phyloP scores from a whole-genome alignment of 495 filamentous ascomycete genomes.

The Lepraria neglecta region DNA sequence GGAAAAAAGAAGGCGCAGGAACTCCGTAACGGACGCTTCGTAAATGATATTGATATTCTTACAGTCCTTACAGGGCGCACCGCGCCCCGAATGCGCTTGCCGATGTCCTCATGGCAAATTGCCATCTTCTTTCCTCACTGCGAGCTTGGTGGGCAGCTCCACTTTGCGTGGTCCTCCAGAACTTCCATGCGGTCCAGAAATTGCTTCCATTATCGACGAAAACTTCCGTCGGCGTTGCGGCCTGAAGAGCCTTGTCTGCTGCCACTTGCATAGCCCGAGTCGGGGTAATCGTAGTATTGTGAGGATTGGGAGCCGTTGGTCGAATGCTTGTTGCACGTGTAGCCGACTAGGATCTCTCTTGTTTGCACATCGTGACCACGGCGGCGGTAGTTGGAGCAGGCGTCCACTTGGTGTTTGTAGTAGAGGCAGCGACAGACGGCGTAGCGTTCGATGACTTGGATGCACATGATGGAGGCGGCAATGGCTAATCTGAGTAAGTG shows the following conservation, averaged over 20 bases:
- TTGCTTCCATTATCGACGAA: slow-evolving; percentile 26
- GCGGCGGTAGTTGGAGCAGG: slow-evolving; percentile 63
- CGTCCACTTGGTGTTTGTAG: slow-evolving; percentile 70
- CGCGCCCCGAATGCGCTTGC: slow-evolving; percentile 23
- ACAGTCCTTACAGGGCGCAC: slow-evolving; percentile 20
- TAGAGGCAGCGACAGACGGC: slow-evolving; percentile 77
- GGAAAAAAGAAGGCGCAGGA: slow-evolving; percentile 11
- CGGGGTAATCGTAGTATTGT: slow-evolving; percentile 34
- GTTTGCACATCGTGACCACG: slow-evolving; percentile 66
- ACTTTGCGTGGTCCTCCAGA: slow-evolving; percentile 27
- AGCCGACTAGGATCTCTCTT: slow-evolving; percentile 71
- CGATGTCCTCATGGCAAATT: slow-evolving; percentile 22
- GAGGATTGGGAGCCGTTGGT: slow-evolving; percentile 29
- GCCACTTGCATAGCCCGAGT: slow-evolving; percentile 51
- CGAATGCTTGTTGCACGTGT: slow-evolving; percentile 64
- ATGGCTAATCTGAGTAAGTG: not conserved
- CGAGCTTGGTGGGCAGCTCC: slow-evolving; percentile 19
- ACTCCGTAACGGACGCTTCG: not conserved
- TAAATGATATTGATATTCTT: slow-evolving; percentile 6
- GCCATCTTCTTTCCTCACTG: slow-evolving; percentile 27
- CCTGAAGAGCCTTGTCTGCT: slow-evolving; percentile 19
- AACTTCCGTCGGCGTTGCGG: slow-evolving; percentile 25
- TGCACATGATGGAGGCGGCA: slow-evolving; percentile 54
- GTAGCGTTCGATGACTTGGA: slow-evolving; percentile 66
- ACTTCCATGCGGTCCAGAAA: slow-evolving; percentile 26